Evolutionary conservation across 805 yeast species (phyloP), one percentile per base, ranked within the genome.

Genomic region (Tetrapisispora arboricola): DNA sequence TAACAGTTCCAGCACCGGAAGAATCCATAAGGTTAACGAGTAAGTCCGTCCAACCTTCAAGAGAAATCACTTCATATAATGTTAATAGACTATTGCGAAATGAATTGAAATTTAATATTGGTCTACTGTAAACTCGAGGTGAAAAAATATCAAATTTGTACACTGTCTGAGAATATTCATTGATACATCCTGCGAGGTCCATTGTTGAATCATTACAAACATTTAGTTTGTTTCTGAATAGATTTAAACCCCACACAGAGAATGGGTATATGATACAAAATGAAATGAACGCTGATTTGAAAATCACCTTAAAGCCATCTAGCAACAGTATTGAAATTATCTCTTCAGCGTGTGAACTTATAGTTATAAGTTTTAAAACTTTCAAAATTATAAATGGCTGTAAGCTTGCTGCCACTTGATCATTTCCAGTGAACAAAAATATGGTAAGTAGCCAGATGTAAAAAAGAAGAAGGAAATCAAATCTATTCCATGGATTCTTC

Each of bases 11-110:
- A 13, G 3, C 13, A 5, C 40, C 40, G 11, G 34, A 18, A 15
- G 29, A 15, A 22, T 37, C 30, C 34, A 37, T 30, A 4, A 37
- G 32, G n/a, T 29, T 30, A 9, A 10, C 16, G 16, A 37, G 24
- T 22, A 37, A 30, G 30, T 37, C 40, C 11, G 31, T 29, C 40
- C 40, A 37, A 3, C 40, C 40, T 22, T 37, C 40, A 15, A 37
- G 13, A 17, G 40, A 37, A n/a, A 37, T 16, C 3, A 37, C 22
- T 30, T 37, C 40, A 30, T 16, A 37, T 22, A 37, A 16, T 5
- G 34, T 8, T 17, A 13, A 22, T 9, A 37, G 17, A 17, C 34
- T 30, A 3, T 10, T 11, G 11, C 24, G 18, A 22, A 37, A 18
- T 11, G 28, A 22, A 15, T 37, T 29, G 20, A 37, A 37, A 21